phyloP scores from a whole-genome alignment of 2,329 filamentous ascomycete genomes.

The Sarocladium brachiariae region DNA sequence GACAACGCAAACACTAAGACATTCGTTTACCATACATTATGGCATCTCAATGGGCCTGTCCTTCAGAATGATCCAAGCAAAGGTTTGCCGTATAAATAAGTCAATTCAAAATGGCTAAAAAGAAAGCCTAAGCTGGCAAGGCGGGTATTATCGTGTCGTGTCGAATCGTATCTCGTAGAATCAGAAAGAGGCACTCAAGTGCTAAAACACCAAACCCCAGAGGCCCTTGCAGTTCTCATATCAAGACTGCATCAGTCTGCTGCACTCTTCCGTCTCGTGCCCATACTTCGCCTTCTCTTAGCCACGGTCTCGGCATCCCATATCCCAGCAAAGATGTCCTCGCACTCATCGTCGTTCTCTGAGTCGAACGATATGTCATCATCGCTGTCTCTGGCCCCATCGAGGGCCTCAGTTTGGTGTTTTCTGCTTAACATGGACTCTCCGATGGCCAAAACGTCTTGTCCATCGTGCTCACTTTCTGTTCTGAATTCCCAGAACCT shows the following conservation, averaged over 20 bases:
- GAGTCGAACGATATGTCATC: constrained; percentile 50
- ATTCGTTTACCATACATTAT: too few species aligned
- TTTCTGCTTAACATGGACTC: background rate
- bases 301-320: constrained; percentile 51
- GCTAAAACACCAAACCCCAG: too few species aligned
- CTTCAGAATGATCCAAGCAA: too few species aligned
- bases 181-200: too few species aligned
- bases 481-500: constrained; percentile 41
- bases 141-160: too few species aligned
- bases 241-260: background rate
- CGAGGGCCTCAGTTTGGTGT: background rate
- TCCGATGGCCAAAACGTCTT: constrained; percentile 1
- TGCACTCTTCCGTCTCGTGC: constrained; percentile 18
- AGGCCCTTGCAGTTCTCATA: too few species aligned
- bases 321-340: constrained; percentile 55
- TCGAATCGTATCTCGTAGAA: too few species aligned
- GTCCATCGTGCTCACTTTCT: background rate
- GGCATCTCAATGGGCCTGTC: too few species aligned
- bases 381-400: background rate
- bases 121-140: too few species aligned
- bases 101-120: too few species aligned
- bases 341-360: constrained; percentile 59
- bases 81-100: too few species aligned
- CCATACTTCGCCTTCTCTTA: constrained; percentile 35
- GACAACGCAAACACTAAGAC: too few species aligned